Percentiles rank a stretch among this genome's conserved stretches.
phyloP scores from a whole-genome alignment of 1,139 yeast genomes.

The Saccharomyces pastorianus region DNA sequence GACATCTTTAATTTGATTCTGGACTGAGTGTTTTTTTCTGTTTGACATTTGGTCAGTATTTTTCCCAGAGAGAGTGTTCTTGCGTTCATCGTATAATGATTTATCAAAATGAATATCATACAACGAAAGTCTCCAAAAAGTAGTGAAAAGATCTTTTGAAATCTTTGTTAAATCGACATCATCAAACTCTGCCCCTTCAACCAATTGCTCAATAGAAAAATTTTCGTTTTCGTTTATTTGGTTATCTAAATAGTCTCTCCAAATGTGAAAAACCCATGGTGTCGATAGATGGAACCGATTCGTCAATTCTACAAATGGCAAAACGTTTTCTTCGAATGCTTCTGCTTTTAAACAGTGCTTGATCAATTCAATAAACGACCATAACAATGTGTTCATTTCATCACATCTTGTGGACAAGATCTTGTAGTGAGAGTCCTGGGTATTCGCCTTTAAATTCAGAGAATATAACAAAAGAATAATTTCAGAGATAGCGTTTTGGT shows the following conservation, averaged over 20 bases:
- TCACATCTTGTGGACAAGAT: constrained; percentile 66
- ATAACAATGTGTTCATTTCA: constrained; percentile 57
- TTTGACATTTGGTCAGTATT: constrained; percentile 16
- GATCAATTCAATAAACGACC: constrained; percentile 54
- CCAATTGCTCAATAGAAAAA: constrained; percentile 19
- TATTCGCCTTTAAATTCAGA: constrained; percentile 38
- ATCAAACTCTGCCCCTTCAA: constrained; percentile 20
- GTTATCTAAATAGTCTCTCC: constrained; percentile 47
- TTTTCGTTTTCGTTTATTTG: constrained; percentile 12
- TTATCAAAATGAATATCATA: constrained; percentile 61
- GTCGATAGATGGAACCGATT: constrained; percentile 46
- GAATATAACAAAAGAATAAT: constrained; percentile 56
- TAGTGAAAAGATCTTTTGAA: constrained; percentile 41
- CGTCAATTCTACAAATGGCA: constrained; percentile 42
- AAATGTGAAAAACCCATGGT: constrained; percentile 69
- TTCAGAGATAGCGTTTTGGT: constrained; percentile 48
- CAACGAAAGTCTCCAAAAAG: constrained; percentile 71
- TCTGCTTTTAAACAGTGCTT: constrained; percentile 41
- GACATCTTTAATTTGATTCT: constrained; percentile 21
- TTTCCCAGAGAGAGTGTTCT: constrained; percentile 35
- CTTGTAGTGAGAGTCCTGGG: constrained; percentile 53
- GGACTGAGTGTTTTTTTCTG: constrained; percentile 16
- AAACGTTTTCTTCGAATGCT: constrained; percentile 36
- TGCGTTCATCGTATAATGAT: constrained; percentile 45
- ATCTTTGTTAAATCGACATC: constrained; percentile 35